phyloP scores from a whole-genome alignment of 1,284 basidiomycete species.

The Tylopilus sp. region DNA sequence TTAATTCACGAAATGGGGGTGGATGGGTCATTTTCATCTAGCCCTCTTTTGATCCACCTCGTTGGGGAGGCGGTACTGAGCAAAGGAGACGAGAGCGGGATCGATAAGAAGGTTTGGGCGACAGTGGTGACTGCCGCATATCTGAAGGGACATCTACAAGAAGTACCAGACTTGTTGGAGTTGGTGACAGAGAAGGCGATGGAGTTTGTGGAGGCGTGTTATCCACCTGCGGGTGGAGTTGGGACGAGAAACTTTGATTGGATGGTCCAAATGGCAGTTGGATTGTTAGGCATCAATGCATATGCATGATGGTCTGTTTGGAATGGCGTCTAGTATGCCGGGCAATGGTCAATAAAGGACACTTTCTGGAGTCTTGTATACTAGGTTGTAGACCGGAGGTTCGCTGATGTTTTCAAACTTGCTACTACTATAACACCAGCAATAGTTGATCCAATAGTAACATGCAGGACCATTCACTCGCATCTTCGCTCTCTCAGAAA shows the following conservation, averaged over 20 bases:
- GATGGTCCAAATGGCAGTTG: conserved; percentile 29
- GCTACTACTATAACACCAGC: too few species aligned
- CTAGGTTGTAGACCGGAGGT: too few species aligned
- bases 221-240: neutral
- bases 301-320: too few species aligned
- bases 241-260: conserved; percentile 24
- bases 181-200: conserved; percentile 49
- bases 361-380: too few species aligned
- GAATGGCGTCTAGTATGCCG: too few species aligned
- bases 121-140: conserved; percentile 55
- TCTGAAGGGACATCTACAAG: conserved; percentile 43
- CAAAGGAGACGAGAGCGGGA: conserved; percentile 35
- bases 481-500: too few species aligned
- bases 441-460: too few species aligned
- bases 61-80: conserved; percentile 40
- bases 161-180: conserved; percentile 48
- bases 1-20: conserved; percentile 53
- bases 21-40: conserved; percentile 58
- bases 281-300: conserved; percentile 13
- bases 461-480: too few species aligned
- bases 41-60: conserved; percentile 41
- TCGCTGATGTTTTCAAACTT: too few species aligned
- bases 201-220: conserved; percentile 40
- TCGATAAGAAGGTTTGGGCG: conserved; percentile 50
- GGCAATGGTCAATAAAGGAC: too few species aligned